These are phyloP conservation scores for Nigrograna mackinnonii DNA, from an alignment of 2,329 filamentous ascomycete species.

Conservation along the genomic window DNA sequence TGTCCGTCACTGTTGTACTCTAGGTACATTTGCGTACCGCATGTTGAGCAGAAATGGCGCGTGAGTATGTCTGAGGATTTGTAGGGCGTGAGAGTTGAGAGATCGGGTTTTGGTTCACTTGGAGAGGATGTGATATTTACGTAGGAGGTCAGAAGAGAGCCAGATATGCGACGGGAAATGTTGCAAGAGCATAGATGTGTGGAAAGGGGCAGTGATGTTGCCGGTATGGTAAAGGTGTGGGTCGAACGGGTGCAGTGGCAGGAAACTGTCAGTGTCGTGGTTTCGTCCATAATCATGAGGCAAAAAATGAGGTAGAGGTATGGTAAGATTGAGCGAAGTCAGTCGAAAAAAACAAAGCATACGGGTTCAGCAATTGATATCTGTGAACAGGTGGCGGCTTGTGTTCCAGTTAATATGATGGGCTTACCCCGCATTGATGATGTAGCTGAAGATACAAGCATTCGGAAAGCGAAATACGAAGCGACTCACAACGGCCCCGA, in stretches of 20 bases:
- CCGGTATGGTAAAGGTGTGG: slow-evolving; percentile 40
- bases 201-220: slow-evolving; percentile 46
- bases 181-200: slow-evolving; percentile 53
- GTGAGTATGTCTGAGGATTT: slow-evolving; percentile 38
- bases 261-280: slow-evolving; percentile 30
- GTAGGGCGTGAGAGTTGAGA: slow-evolving; percentile 38
- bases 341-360: no score
- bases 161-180: slow-evolving; percentile 53
- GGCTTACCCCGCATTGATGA: no score
- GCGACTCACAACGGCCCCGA: no score
- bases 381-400: no score
- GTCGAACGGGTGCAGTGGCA: slow-evolving; percentile 50
- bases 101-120: slow-evolving; percentile 15
- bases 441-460: no score
- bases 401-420: no score
- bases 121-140: slow-evolving; percentile 38
- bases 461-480: no score
- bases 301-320: no score
- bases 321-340: no score
- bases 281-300: slow-evolving; percentile 12
- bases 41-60: slow-evolving; percentile 48
- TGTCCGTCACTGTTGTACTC: slow-evolving; percentile 26
- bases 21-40: slow-evolving; percentile 51
- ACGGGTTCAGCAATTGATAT: no score
- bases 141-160: slow-evolving; percentile 47